A percentile compares a stretch with the other conserved stretches of the same genome.
These are phyloP conservation scores for Pythium sukuiense DNA, from an alignment of 352 stramenopile genomes.

Conservation along the genomic window DNA sequence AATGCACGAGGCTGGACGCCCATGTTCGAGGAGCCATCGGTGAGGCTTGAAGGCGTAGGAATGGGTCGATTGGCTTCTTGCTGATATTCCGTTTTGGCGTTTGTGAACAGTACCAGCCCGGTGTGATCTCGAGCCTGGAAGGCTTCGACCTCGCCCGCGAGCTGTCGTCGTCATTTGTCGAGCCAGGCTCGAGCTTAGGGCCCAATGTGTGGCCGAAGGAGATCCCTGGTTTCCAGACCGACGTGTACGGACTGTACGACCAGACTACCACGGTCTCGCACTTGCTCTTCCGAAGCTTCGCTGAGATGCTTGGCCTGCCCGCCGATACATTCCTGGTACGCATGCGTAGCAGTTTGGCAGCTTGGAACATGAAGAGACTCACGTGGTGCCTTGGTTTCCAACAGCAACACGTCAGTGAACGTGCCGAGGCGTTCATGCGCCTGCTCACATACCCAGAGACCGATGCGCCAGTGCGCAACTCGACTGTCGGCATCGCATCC, in stretches of 20 bases:
- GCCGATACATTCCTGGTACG: conserved; percentile 61
- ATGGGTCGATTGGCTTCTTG: background rate
- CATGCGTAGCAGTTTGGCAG: background rate
- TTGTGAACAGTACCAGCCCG: conserved; percentile 60
- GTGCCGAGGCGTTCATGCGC: conserved; percentile 77
- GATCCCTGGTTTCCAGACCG: conserved; percentile 54
- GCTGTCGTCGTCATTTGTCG: conserved; percentile 50
- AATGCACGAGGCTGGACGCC: conserved; percentile 80
- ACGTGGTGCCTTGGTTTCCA: background rate
- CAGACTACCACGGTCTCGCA: conserved; percentile 65
- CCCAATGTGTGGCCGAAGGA: conserved; percentile 77
- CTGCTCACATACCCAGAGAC: conserved; percentile 72
- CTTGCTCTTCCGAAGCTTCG: conserved; percentile 73
- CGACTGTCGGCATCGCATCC: conserved; percentile 73
- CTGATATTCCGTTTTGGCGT: background rate
- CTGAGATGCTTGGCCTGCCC: conserved; percentile 72
- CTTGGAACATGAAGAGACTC: background rate
- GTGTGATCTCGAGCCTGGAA: conserved; percentile 74
- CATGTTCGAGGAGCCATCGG: conserved; percentile 83
- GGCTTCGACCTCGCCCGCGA: conserved; percentile 75
- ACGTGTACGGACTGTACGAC: conserved; percentile 77
- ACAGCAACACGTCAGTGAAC: conserved; percentile 68
- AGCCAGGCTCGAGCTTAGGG: conserved; percentile 64
- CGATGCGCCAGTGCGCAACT: conserved; percentile 45
- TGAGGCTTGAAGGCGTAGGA: conserved; percentile 19